Base-by-base conservation (phyloP, 768 basidiomycete genomes). In the Rossbeevera mucosa region DNA sequence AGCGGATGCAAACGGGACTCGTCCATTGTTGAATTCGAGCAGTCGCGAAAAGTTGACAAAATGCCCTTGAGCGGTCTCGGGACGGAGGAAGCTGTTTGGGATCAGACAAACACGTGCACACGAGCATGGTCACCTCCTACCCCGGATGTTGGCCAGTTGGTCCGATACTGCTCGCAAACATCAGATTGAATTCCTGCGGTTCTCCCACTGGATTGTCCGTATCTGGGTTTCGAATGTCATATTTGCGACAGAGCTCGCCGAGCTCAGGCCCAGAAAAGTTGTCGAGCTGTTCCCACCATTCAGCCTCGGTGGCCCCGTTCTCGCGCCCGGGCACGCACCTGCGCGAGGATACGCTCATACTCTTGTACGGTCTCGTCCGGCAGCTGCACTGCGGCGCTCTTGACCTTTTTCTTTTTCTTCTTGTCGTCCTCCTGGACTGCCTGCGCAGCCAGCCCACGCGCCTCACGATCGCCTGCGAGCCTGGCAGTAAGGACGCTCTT, bases 21-120 rank as follows among this genome's bases (percentile, higher is more conserved):
- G 87, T 12, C 92, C 91, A 67, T 98, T 96, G 78, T 98, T 98
- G 81, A 95, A 98, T 44, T 97, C 96, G 53, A 98, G 87, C 26
- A 98, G 79, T 16, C 95, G 89, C 57, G 85, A 85, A 75, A 99
- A 99, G 79, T 98, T 98, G 67, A 98, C 83, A 78, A 98, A 99
- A 71, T 98, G 96, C 49, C 95, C 93, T 65, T 98, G 95, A 0
- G 96, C 95, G 0, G 96, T 99, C 70, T 98, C 96, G 1, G 96
- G 96, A 20, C 96, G 93, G 48, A 99, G 86, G 73, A 82, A 98
- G 43, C 94, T 94, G 11, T 29, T 40, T 9, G 20, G n/a, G 7
- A 44, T 45, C 33, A 31, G 24, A 40, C 13, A 14, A 38, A 8
- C 36, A 38, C 36, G 36, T 38, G 36, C n/a, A 36, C 36, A 36